Evolutionary conservation across 1,284 basidiomycete genomes (phyloP).

Genomic region (Pseudozyma sp.): DNA sequence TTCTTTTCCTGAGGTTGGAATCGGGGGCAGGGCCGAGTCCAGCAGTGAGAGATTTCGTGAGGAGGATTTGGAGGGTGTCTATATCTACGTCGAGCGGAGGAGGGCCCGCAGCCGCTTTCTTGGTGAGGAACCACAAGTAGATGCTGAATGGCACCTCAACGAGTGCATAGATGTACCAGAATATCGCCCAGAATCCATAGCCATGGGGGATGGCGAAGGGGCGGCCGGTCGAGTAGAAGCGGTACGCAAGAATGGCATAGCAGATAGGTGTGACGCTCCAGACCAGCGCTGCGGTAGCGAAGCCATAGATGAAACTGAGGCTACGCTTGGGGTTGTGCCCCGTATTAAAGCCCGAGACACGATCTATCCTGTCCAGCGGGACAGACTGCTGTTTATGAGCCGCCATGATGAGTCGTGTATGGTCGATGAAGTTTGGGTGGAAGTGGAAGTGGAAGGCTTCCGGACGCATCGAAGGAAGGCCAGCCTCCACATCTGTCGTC

Average conservation of each 20-base stretch:
- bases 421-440: too few species aligned
- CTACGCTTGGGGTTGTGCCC: not conserved
- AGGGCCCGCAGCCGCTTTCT: not conserved
- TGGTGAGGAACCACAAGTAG: constrained; percentile 1
- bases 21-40: not conserved
- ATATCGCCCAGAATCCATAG: constrained; percentile 2
- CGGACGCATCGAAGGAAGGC: too few species aligned
- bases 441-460: too few species aligned
- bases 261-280: constrained; percentile 1
- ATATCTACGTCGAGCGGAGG: constrained; percentile 1
- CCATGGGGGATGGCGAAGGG: not conserved
- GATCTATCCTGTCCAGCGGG: not conserved
- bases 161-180: not conserved
- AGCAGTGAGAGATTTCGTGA: constrained; percentile 1
- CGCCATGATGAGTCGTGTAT: not conserved
- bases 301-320: not conserved
- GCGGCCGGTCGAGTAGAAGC: not conserved
- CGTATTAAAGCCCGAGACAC: not conserved
- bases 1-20: not conserved
- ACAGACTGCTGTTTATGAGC: not conserved
- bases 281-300: not conserved
- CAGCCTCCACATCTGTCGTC: too few species aligned
- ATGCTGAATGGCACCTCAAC: not conserved
- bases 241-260: not conserved
- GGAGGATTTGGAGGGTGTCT: not conserved